A percentile compares a stretch with the other conserved stretches of the same genome.
These are phyloP conservation scores for Delitschia confertaspora DNA, from an alignment of 495 filamentous ascomycete species.

Conservation along the genomic window DNA sequence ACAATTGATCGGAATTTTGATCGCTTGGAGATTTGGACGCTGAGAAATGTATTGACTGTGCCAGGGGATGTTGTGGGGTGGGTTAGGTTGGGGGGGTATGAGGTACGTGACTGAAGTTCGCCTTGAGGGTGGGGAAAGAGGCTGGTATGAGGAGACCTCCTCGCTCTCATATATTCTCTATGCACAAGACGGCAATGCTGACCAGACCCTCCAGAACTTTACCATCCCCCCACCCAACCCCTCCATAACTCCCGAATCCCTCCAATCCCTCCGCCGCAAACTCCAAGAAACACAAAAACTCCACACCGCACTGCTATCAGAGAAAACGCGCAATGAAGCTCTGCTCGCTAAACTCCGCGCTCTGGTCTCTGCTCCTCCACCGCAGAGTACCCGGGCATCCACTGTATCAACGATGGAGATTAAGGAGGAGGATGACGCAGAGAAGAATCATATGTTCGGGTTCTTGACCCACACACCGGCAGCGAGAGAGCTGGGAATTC, in stretches of 20 bases:
- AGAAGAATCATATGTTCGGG: conserved; percentile 34
- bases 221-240: conserved; percentile 16
- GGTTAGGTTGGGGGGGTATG: conserved; percentile 79
- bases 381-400: conserved; percentile 29
- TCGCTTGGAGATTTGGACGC: conserved; percentile 69
- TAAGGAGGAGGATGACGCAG: conserved; percentile 10
- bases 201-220: conserved; percentile 15
- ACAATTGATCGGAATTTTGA: conserved; percentile 74
- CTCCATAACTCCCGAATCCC: conserved; percentile 46
- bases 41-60: conserved; percentile 81
- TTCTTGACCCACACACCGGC: conserved; percentile 46
- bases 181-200: neutral
- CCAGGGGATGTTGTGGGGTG: conserved; percentile 66
- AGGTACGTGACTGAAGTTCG: conserved; percentile 39
- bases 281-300: conserved; percentile 75
- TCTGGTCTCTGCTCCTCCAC: conserved; percentile 38
- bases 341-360: conserved; percentile 57
- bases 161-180: neutral
- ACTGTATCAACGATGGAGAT: conserved; percentile 4
- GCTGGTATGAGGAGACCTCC: neutral
- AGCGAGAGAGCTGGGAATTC: conserved; percentile 40
- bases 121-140: neutral
- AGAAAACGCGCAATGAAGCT: conserved; percentile 65
- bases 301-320: conserved; percentile 61
- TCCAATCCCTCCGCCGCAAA: conserved; percentile 63